These are phyloP conservation scores for Penicillium sp. DNA, from an alignment of 2,329 filamentous ascomycete genomes.

Conservation along the genomic window DNA sequence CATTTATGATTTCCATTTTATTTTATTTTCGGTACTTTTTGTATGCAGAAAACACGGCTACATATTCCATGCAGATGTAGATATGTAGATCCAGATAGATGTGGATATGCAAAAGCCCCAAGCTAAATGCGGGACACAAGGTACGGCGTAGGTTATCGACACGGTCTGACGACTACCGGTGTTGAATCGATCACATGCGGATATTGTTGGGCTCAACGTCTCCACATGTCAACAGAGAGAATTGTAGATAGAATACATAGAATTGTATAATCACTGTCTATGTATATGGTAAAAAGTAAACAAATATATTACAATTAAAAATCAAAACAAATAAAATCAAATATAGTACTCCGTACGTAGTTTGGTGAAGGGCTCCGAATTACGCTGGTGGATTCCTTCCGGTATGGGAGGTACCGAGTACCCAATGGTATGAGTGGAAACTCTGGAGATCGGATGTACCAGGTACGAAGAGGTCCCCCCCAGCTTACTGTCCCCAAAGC, in stretches of 20 bases:
- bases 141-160: slow-evolving; percentile 5
- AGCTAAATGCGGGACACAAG: neutral
- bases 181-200: slow-evolving; percentile 25
- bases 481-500: slow-evolving; percentile 13
- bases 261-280: neutral
- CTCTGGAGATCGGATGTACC: slow-evolving; percentile 2
- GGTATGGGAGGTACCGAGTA: slow-evolving; percentile 27
- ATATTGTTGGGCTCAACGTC: slow-evolving; percentile 29
- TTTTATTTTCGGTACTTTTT: neutral
- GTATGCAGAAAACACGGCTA: too few species aligned
- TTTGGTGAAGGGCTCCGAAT: neutral
- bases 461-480: slow-evolving; percentile 2
- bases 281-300: neutral
- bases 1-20: slow-evolving; percentile 6
- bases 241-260: neutral
- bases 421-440: slow-evolving; percentile 23
- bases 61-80: neutral
- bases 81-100: neutral
- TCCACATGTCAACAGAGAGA: neutral
- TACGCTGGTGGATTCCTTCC: slow-evolving; percentile 1
- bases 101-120: neutral
- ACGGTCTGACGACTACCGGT: slow-evolving; percentile 23
- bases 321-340: neutral
- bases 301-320: neutral
- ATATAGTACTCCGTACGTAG: too few species aligned